phyloP scores from a whole-genome alignment of 805 yeast genomes.

The Candida easanensis region DNA sequence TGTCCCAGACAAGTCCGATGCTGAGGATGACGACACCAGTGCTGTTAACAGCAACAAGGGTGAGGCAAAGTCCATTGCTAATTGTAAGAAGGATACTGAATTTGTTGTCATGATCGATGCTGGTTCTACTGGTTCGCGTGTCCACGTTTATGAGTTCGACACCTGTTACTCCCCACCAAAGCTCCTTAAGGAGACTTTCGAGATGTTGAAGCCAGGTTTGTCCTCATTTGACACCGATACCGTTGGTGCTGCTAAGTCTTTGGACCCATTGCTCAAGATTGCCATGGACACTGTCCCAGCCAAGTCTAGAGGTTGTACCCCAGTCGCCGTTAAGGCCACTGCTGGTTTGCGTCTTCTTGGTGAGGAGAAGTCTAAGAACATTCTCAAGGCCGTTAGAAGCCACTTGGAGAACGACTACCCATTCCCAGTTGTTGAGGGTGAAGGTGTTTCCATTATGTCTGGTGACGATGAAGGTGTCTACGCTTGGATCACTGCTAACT shows the following conservation, averaged over 20 bases:
- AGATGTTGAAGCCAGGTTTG: constrained; percentile 91
- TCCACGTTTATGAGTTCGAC: constrained; percentile 90
- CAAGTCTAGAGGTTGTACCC: constrained; percentile 74
- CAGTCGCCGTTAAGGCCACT: constrained; percentile 95
- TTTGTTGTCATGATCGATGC: constrained; percentile 96
- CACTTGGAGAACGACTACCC: constrained; percentile 83
- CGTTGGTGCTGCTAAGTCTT: constrained; percentile 81
- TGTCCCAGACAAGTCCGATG: constrained; percentile 27
- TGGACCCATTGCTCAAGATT: constrained; percentile 73
- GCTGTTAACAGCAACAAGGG: constrained; percentile 14
- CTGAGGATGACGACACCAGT: constrained; percentile 2
- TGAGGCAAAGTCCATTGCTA: constrained; percentile 17
- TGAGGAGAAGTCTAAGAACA: constrained; percentile 63
- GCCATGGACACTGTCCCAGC: constrained; percentile 81
- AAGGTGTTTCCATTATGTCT: constrained; percentile 90
- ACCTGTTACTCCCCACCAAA: constrained; percentile 82
- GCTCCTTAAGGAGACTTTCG: constrained; percentile 74
- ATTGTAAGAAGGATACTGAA: constrained; percentile 47
- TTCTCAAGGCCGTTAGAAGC: constrained; percentile 69
- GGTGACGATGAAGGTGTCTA: constrained; percentile 97
- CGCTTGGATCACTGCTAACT: constrained; percentile 98
- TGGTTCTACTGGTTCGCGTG: constrained; percentile 95
- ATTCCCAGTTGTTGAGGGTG: constrained; percentile 83
- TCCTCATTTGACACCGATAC: constrained; percentile 81
- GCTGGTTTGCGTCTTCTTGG: constrained; percentile 94